Conservation (phyloP, 345 rosid species). For the Brassica rapa region DNA sequence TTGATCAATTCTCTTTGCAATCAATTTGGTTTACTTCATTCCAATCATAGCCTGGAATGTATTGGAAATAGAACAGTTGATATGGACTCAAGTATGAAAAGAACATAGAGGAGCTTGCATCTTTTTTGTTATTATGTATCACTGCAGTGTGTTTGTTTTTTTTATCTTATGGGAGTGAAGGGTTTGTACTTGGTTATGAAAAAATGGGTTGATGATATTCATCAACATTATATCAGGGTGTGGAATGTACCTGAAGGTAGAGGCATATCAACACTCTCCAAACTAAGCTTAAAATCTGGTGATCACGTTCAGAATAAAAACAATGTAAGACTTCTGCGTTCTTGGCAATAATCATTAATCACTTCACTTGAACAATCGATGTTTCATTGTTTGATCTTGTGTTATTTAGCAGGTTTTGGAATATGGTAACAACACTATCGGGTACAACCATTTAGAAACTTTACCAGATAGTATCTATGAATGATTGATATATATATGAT, state of each 20-base stretch:
- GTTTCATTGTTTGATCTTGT: constrained; percentile 9
- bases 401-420: constrained; percentile 37
- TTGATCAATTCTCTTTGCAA: neutral
- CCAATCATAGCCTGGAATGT: neutral
- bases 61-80: neutral
- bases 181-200: neutral
- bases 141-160: constrained; percentile 3
- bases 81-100: neutral
- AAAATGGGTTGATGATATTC: neutral
- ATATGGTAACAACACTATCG: constrained; percentile 40
- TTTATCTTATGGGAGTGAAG: neutral
- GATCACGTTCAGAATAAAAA: neutral
- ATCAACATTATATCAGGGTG: constrained; percentile 19
- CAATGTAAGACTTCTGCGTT: constrained; percentile 4
- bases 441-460: constrained; percentile 32
- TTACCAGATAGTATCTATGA: constrained; percentile 38
- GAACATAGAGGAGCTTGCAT: neutral
- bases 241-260: constrained; percentile 29
- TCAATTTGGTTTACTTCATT: neutral
- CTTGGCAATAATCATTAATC: neutral
- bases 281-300: constrained; percentile 17
- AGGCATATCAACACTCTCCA: constrained; percentile 28
- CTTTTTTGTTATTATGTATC: neutral
- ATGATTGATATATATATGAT: neutral
- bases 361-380: neutral